Evolutionary conservation across 2,329 filamentous ascomycete genomes (phyloP), one percentile per base, ranked within the genome.

Genomic region (Fusarium hostae): DNA sequence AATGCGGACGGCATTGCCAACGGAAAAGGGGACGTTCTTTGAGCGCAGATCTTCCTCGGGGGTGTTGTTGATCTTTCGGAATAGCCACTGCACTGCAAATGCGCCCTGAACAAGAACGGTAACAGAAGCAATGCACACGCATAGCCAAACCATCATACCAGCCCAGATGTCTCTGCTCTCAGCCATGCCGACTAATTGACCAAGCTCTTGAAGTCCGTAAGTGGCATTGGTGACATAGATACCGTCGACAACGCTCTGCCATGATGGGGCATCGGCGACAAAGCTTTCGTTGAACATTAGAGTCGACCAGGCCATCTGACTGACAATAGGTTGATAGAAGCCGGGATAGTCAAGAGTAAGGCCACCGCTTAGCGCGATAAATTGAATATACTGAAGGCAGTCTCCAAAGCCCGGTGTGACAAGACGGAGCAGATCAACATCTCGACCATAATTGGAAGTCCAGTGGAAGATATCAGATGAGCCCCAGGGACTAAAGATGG

Each of bases 331-430:
- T 79, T 97, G 95, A 79, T 94, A 99, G 79, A 93, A 99, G 15
- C 96, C 96, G 1, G 96, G 96, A 77, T 98, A 99, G 73, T 91
- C 90, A 70, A 99, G 85, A 11, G 92, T 94, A 63, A 99, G 85
- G 40, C 92, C 91, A n/a, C 95, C 95, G 0, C 94, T 96, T 64
- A 99, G 84, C 26, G 93, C 91, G 59, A 96, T 87, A 76, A 97
- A 99, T 79, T 99, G 96, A 22, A 99, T 93, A 80, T 99, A 98
- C 81, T 98, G 95, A 60, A 99, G 86, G 78, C 96, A 99, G 79
- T 99, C 96, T 10, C 94, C 94, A 79, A 99, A 98, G 2, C 96
- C 96, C 9, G 96, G 96, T 0, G 96, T 99, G 37, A 99, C 94
- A 51, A 99, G 86, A 60, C 96, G 91, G 59, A 99, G 86, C 72